Evolutionary conservation across 2,329 filamentous ascomycete genomes (phyloP).

Genomic region (Tolypocladium endophyticum): DNA sequence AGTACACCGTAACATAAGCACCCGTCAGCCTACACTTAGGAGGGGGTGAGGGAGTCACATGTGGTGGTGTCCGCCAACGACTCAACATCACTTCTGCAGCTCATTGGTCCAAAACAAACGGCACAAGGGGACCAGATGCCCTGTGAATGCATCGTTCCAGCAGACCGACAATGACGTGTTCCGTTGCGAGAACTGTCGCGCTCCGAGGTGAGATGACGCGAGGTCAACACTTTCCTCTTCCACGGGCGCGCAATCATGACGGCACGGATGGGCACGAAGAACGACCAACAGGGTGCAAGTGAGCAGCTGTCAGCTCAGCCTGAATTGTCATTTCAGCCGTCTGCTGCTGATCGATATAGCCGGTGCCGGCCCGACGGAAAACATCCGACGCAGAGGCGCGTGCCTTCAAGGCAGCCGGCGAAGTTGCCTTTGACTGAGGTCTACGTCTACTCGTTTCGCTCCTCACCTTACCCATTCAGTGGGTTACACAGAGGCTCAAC

Average conservation of each 20-base stretch:
- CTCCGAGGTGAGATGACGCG: background rate
- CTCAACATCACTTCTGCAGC: background rate
- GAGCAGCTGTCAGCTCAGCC: background rate
- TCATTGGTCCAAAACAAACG: background rate
- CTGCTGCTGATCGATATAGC: background rate
- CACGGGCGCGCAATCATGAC: background rate
- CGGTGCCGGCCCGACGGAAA: background rate
- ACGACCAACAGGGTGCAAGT: background rate
- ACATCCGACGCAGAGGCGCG: background rate
- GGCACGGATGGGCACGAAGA: background rate
- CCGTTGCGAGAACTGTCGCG: too few relatives aligned
- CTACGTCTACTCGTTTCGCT: background rate
- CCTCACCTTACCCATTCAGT: background rate
- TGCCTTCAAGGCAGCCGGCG: background rate
- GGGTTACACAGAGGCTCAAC: background rate
- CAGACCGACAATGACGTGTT: background rate
- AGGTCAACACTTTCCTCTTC: background rate
- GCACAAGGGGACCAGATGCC: background rate
- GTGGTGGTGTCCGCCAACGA: background rate
- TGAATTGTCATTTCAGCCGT: background rate
- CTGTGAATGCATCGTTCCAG: background rate
- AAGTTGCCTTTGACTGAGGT: background rate
- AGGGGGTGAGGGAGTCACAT: background rate
- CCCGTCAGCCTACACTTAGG: background rate
- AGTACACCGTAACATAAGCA: background rate